phyloP scores from a whole-genome alignment of 2,329 filamentous ascomycete genomes.

The Arthrobotrys megalospora region DNA sequence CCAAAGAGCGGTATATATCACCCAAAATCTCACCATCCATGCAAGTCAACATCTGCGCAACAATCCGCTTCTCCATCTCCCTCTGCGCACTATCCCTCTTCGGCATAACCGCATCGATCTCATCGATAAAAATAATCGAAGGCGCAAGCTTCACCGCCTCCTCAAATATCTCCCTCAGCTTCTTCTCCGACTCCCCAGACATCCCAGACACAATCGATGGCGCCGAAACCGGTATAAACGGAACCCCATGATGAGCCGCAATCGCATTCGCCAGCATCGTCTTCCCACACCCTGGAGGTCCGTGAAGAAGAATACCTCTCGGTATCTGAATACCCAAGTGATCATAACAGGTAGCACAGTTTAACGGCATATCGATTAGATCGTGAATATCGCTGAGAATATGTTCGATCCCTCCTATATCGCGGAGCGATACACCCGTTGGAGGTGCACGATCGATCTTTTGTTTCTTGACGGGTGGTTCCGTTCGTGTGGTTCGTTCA shows the following conservation, averaged over 20 bases:
- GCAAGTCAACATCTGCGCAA: conserved; percentile 84
- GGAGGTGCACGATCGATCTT: conserved; percentile 80
- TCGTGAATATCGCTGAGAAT: conserved; percentile 79
- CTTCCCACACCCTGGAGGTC: conserved; percentile 88
- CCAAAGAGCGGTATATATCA: background rate
- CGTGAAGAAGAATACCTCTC: conserved; percentile 83
- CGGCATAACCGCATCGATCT: conserved; percentile 90
- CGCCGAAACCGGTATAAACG: conserved; percentile 85
- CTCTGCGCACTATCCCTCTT: conserved; percentile 86
- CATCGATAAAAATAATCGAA: conserved; percentile 90
- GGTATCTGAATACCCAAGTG: conserved; percentile 78
- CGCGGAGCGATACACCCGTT: conserved; percentile 77
- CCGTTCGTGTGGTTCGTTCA: conserved; percentile 63
- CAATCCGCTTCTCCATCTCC: conserved; percentile 90
- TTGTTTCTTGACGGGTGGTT: conserved; percentile 72
- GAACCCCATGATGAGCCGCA: conserved; percentile 80
- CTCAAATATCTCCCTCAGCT: conserved; percentile 86
- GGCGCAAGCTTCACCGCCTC: conserved; percentile 88
- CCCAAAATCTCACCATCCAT: conserved; percentile 77
- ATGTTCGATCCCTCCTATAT: conserved; percentile 82
- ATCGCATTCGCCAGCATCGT: conserved; percentile 86
- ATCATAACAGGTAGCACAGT: conserved; percentile 77
- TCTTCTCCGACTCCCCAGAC: conserved; percentile 91
- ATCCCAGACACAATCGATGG: conserved; percentile 87
- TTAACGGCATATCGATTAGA: conserved; percentile 80